Evolutionary conservation across 176 grass and related monocot genomes (phyloP).

Genomic region (Carex littledalei): DNA sequence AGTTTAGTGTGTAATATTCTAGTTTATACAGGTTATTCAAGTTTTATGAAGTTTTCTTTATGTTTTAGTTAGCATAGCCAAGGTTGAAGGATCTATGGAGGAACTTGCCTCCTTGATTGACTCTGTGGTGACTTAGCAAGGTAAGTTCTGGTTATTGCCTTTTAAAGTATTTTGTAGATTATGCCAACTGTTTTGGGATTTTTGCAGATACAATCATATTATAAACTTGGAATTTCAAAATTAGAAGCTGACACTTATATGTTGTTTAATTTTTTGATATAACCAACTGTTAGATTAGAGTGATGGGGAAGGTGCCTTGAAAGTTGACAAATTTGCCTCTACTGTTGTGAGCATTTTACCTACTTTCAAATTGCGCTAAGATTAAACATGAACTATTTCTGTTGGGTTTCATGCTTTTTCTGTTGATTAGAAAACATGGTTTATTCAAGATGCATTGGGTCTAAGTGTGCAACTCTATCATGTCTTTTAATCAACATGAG

Average conservation of each 20-base stretch:
- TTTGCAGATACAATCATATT: background rate
- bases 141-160: background rate
- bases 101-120: background rate
- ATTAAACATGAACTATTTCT: background rate
- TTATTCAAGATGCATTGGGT: background rate
- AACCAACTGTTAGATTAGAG: background rate
- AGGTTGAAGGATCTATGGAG: background rate
- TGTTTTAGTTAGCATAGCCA: constrained; percentile 22
- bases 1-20: constrained; percentile 9
- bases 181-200: background rate
- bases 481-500: background rate
- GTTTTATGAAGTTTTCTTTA: background rate
- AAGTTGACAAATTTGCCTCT: background rate
- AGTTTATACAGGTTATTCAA: constrained; percentile 5
- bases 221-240: background rate
- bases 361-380: background rate
- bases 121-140: background rate
- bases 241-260: background rate
- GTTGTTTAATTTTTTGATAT: background rate
- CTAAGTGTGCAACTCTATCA: background rate
- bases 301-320: background rate
- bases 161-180: background rate
- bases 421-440: background rate
- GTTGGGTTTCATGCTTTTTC: background rate
- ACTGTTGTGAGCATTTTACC: background rate